A percentile compares a stretch with the other conserved stretches of the same genome.
These are phyloP conservation scores for Alternaria panax DNA, from an alignment of 2,329 filamentous ascomycete species.

Conservation along the genomic window DNA sequence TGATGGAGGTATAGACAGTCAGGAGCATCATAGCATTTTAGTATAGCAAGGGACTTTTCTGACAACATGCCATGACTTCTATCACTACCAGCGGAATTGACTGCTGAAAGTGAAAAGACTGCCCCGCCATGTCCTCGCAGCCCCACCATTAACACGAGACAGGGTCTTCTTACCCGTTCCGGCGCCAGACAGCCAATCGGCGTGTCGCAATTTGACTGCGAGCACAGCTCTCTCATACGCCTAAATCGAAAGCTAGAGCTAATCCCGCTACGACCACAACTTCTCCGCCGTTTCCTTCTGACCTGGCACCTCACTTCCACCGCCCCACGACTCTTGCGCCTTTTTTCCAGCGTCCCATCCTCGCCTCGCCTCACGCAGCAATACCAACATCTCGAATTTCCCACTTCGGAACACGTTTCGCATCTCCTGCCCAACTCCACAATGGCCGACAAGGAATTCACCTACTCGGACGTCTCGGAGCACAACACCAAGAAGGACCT, in stretches of 20 bases:
- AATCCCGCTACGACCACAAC: slow-evolving; percentile 20
- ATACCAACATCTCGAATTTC: background rate
- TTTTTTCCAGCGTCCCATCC: background rate
- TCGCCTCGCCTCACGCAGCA: slow-evolving; percentile 3
- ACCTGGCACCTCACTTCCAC: slow-evolving; percentile 13
- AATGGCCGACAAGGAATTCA: slow-evolving; percentile 52
- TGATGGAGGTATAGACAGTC: slow-evolving; percentile 1
- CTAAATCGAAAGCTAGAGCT: slow-evolving; percentile 16
- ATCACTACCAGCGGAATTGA: slow-evolving; percentile 1
- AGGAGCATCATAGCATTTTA: background rate
- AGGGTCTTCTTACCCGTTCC: slow-evolving; percentile 28
- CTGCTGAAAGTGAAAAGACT: slow-evolving; percentile 10
- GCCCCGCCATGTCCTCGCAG: slow-evolving; percentile 8
- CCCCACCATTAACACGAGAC: slow-evolving; percentile 8
- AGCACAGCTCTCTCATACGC: slow-evolving; percentile 6
- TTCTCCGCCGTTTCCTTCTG: slow-evolving; percentile 15
- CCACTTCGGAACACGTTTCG: background rate
- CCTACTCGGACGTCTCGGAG: slow-evolving; percentile 52
- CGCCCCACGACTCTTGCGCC: slow-evolving; percentile 4
- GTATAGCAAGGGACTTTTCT: background rate
- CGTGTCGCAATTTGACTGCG: slow-evolving; percentile 21
- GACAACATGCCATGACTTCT: background rate
- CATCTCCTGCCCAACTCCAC: slow-evolving; percentile 17
- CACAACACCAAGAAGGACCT: slow-evolving; percentile 80
- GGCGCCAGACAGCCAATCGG: slow-evolving; percentile 22